These are phyloP conservation scores for Colletotrichum caudatum DNA, from an alignment of 2,329 filamentous ascomycete genomes.

Conservation along the genomic window DNA sequence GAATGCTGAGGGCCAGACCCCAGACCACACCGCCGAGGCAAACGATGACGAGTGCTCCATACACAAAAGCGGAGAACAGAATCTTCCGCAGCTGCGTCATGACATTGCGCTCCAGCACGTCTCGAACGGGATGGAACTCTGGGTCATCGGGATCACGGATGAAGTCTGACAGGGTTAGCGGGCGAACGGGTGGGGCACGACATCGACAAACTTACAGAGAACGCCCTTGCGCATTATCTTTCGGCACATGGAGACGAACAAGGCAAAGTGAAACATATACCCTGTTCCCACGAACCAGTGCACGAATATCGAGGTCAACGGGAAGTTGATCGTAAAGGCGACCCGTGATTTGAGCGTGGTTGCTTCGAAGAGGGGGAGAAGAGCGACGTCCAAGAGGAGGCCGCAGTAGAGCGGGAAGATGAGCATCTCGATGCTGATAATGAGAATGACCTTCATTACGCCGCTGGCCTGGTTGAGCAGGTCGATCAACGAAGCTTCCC, in stretches of 20 bases:
- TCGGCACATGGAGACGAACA: conserved; percentile 98
- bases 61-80: conserved; percentile 93
- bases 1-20: conserved; percentile 78
- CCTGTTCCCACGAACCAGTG: conserved; percentile 99
- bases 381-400: conserved; percentile 85
- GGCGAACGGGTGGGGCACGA: not conserved
- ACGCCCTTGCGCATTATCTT: conserved; percentile 97
- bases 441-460: conserved; percentile 96
- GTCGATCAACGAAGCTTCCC: conserved; percentile 85
- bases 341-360: conserved; percentile 83
- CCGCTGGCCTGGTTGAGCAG: conserved; percentile 92
- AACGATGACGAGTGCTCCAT: conserved; percentile 90
- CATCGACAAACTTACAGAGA: conserved; percentile 72
- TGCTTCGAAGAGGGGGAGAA: conserved; percentile 88
- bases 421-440: conserved; percentile 99
- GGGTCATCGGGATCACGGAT: conserved; percentile 98
- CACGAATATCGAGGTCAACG: conserved; percentile 92
- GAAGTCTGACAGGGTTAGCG: conserved; percentile 74
- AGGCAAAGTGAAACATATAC: conserved; percentile 99
- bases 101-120: conserved; percentile 93
- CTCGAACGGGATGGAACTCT: conserved; percentile 96
- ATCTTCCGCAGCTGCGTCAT: conserved; percentile 96
- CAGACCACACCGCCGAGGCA: conserved; percentile 97
- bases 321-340: conserved; percentile 81
- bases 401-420: conserved; percentile 97